These are phyloP conservation scores for Dendrocalamus latiflorus DNA, from an alignment of 202 grass and related monocot species.

Conservation along the genomic window DNA sequence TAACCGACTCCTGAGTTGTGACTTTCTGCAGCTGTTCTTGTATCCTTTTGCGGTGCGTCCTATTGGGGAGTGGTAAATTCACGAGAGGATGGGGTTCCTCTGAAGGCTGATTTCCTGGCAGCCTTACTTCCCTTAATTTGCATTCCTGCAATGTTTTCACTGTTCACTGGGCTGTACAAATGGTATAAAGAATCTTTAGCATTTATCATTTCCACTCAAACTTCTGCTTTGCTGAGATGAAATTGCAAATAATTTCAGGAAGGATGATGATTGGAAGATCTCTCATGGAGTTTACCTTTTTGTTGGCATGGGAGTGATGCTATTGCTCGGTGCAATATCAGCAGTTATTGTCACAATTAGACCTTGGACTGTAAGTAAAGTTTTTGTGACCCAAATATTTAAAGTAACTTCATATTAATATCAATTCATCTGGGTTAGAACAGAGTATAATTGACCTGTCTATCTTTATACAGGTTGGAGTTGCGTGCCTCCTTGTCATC, in stretches of 20 bases:
- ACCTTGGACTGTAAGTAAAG: slow-evolving; percentile 89
- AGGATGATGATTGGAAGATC: slow-evolving; percentile 98
- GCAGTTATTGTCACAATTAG: slow-evolving; percentile 67
- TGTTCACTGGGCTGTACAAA: slow-evolving; percentile 91
- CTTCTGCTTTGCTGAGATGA: slow-evolving; percentile 13
- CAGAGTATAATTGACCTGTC: slow-evolving; percentile 26
- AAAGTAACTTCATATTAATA: slow-evolving; percentile 3
- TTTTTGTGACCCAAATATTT: neutral
- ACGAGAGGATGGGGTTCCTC: slow-evolving; percentile 66
- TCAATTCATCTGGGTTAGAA: slow-evolving; percentile 19
- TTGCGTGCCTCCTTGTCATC: slow-evolving; percentile 80
- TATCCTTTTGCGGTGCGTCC: slow-evolving; percentile 79
- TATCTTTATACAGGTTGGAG: slow-evolving; percentile 71
- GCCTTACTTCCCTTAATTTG: slow-evolving; percentile 92
- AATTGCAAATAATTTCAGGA: slow-evolving; percentile 62
- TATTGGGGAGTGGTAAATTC: slow-evolving; percentile 97
- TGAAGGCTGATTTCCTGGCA: slow-evolving; percentile 93
- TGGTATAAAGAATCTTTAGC: slow-evolving; percentile 49
- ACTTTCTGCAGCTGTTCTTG: slow-evolving; percentile 71
- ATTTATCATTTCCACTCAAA: slow-evolving; percentile 1
- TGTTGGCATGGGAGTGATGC: slow-evolving; percentile 82
- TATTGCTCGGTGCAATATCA: slow-evolving; percentile 80
- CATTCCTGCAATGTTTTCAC: slow-evolving; percentile 85
- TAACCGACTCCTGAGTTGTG: slow-evolving; percentile 3
- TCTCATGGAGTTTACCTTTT: slow-evolving; percentile 86